These are phyloP conservation scores for Lasiodiplodia theobromae DNA, from an alignment of 2,329 filamentous ascomycete species.

Conservation along the genomic window DNA sequence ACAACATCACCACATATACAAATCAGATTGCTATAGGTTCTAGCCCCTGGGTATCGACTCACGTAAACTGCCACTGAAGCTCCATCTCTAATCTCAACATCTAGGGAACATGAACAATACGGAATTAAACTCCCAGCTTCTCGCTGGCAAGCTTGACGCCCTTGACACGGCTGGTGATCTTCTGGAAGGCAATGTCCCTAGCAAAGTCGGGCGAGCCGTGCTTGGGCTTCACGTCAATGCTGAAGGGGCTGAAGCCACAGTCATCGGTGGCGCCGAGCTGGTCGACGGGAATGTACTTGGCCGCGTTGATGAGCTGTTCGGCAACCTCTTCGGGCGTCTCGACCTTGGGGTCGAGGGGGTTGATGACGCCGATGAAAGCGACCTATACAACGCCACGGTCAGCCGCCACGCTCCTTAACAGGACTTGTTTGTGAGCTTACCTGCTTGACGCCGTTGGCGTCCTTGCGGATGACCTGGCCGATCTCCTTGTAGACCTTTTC, in stretches of 20 bases:
- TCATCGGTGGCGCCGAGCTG: conserved; percentile 43
- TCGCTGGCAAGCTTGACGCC: conserved; percentile 40
- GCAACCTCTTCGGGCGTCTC: conserved; percentile 42
- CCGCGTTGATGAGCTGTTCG: conserved; percentile 38
- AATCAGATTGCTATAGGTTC: background rate
- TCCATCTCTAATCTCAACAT: background rate
- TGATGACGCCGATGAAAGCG: conserved; percentile 42
- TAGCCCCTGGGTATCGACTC: background rate
- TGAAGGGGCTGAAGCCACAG: conserved; percentile 43
- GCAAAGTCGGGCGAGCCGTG: conserved; percentile 42
- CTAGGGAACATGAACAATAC: background rate
- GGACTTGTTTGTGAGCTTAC: background rate
- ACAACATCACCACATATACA: background rate
- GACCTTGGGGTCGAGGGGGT: conserved; percentile 40
- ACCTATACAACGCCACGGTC: conserved; percentile 30
- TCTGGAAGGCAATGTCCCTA: conserved; percentile 41
- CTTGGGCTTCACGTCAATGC: conserved; percentile 41
- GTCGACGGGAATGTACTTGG: conserved; percentile 39
- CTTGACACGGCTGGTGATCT: conserved; percentile 40
- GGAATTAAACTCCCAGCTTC: conserved; percentile 35
- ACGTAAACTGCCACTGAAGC: conserved; percentile 1
- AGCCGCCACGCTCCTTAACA: background rate
- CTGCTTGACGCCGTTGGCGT: conserved; percentile 43
- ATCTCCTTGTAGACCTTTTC: conserved; percentile 41
- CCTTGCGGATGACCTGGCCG: conserved; percentile 38